phyloP scores from a whole-genome alignment of 352 stramenopile species.

The Globisporangium uncinulatum region DNA sequence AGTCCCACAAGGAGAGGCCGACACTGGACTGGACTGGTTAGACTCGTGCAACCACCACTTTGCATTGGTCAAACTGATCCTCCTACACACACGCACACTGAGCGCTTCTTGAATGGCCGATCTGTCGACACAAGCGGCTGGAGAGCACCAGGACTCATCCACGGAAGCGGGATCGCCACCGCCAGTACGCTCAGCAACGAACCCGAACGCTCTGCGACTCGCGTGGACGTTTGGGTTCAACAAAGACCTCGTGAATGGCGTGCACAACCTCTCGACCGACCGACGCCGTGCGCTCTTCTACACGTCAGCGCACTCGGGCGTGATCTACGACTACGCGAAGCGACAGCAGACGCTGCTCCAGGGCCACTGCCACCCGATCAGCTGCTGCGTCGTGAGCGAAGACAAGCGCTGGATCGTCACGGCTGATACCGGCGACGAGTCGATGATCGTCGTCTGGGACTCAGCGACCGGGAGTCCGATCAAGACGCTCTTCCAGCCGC shows the following conservation, averaged over 20 bases:
- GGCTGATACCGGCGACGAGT: conserved; percentile 79
- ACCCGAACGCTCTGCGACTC: conserved; percentile 53
- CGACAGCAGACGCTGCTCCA: conserved; percentile 87
- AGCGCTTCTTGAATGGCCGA: no score
- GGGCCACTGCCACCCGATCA: conserved; percentile 90
- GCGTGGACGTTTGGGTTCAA: conserved; percentile 91
- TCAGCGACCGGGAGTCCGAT: conserved; percentile 74
- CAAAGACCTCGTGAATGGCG: conserved; percentile 81
- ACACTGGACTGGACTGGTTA: no score
- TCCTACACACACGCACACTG: no score
- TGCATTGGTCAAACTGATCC: no score
- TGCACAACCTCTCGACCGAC: conserved; percentile 83
- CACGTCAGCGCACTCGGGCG: conserved; percentile 85
- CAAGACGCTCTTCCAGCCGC: conserved; percentile 88
- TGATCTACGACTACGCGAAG: conserved; percentile 91
- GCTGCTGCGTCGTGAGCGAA: conserved; percentile 81
- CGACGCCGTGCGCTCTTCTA: conserved; percentile 83
- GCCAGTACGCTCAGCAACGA: background rate
- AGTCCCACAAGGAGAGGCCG: background rate
- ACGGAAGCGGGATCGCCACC: background rate
- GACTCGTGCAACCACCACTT: no score
- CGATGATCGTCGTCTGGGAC: conserved; percentile 93
- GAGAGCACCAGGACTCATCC: no score
- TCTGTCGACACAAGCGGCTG: no score
- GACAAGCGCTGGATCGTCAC: conserved; percentile 93